Conservation (phyloP, 768 basidiomycete genomes). For the Leucocoprinus sp. region DNA sequence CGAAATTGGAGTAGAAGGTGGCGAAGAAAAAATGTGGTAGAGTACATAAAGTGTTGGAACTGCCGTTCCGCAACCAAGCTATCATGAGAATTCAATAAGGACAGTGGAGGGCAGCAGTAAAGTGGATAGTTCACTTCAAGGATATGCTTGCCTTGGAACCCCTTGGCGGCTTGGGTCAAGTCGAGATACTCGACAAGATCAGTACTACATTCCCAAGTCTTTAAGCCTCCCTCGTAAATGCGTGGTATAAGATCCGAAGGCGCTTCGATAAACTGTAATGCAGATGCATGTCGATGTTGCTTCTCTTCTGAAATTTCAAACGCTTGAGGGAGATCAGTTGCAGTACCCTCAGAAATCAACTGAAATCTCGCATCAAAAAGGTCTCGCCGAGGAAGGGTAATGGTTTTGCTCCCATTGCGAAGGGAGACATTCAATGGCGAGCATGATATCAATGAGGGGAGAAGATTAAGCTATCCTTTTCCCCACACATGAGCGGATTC, state of each 20-base stretch:
- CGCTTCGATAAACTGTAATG: conserved; percentile 63
- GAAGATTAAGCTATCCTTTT: conserved; percentile 45
- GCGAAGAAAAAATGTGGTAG: conserved; percentile 42
- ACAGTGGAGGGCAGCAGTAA: conserved; percentile 1
- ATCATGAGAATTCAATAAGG: background rate
- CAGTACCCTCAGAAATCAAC: conserved; percentile 51
- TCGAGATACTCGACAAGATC: conserved; percentile 72
- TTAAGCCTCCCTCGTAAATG: conserved; percentile 91
- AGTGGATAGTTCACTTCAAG: conserved; percentile 54
- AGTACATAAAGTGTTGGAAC: conserved; percentile 76
- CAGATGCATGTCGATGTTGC: conserved; percentile 19
- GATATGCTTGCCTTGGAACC: conserved; percentile 41
- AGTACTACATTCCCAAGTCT: conserved; percentile 95
- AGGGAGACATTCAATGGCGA: conserved; percentile 59
- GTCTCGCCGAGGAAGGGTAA: conserved; percentile 67
- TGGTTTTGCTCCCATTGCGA: conserved; percentile 19
- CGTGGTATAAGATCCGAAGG: conserved; percentile 88
- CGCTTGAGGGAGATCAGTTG: conserved; percentile 22
- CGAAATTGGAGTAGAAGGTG: conserved; percentile 15
- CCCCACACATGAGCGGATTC: conserved; percentile 7
- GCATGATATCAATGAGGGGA: conserved; percentile 74
- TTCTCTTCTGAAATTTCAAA: conserved; percentile 4
- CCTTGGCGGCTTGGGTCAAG: conserved; percentile 17
- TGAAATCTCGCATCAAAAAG: conserved; percentile 97
- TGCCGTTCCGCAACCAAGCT: conserved; percentile 94